These are phyloP conservation scores for Pichia ethanolica DNA, from an alignment of 805 yeast genomes.

Conservation along the genomic window DNA sequence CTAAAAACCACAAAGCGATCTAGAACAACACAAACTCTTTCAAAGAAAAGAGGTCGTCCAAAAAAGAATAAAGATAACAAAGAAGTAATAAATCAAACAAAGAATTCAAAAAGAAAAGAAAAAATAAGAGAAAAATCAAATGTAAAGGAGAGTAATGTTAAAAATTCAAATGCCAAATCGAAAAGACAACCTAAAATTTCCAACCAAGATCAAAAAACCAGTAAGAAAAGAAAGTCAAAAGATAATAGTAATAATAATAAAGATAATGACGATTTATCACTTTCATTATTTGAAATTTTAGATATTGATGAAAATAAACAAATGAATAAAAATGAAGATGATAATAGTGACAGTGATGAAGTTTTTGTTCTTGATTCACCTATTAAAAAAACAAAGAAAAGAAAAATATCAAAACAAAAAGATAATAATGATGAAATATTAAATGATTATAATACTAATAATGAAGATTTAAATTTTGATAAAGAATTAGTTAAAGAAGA, in stretches of 20 bases:
- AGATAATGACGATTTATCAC: not conserved
- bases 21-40: not conserved
- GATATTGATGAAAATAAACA: conserved; percentile 3
- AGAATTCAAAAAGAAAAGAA: not conserved
- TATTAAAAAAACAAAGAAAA: not conserved
- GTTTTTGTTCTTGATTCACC: conserved; percentile 11
- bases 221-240: not conserved
- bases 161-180: not conserved
- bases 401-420: not conserved
- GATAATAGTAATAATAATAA: not conserved
- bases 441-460: too few species aligned
- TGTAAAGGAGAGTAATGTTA: not conserved
- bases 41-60: not conserved
- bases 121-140: not conserved
- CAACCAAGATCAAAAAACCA: not conserved
- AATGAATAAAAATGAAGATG: not conserved
- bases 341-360: conserved; percentile 1
- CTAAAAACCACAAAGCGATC: not conserved
- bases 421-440: not conserved
- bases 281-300: conserved; percentile 11
- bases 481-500: not conserved
- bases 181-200: too few species aligned
- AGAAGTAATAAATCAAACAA: not conserved
- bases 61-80: not conserved
- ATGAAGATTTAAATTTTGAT: not conserved